Base-by-base conservation (phyloP, 805 yeast species). In the Myxozyma neglecta region DNA sequence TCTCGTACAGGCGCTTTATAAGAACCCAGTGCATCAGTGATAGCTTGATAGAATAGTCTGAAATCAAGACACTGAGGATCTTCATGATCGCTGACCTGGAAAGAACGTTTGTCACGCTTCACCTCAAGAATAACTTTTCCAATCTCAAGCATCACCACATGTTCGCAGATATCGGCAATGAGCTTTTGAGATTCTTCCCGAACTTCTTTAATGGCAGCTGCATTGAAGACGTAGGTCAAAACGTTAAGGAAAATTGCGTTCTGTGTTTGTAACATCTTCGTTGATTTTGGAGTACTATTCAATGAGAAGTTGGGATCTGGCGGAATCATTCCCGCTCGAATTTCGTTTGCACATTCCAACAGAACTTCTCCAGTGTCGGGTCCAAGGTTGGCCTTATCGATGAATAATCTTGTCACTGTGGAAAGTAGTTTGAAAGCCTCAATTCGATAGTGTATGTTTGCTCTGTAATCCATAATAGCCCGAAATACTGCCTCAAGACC, bases 401-500 rank as follows among this genome's bases (percentile, higher is more conserved):
- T 79, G 67, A 90, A 85, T 56, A 93, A 76, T 69, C 86, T 82
- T 68, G 90, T 76, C 6, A 89, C 83, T 1, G 85, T 77, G 0
- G 85, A 77, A 54, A 94, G 75, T 67, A 90, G 89, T 51, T 83
- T 80, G 79, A 83, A 93, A 0, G 98, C 94, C 69, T 89, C 86
- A 7, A 84, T 78, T 55, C 96, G 80, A 72, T 90, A 90, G 65
- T 87, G 89, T 6, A 79, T 73, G 65, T 86, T 77, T 6, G 72
- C 70, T 16, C 79, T 71, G 7, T 84, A 83, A 70, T 90, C 92
- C 60, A 87, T 88, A 55, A 94, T 74, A 9, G 93, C 80, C 29
- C 83, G 83, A 44, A 92, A 77, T 0, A 97, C 97, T 2, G 93
- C 83, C 43, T 83, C 81, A 5, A 93, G 79, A 34, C 94, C 97